phyloP scores from a whole-genome alignment of 106 monocot species.

The Chionographis japonica region DNA sequence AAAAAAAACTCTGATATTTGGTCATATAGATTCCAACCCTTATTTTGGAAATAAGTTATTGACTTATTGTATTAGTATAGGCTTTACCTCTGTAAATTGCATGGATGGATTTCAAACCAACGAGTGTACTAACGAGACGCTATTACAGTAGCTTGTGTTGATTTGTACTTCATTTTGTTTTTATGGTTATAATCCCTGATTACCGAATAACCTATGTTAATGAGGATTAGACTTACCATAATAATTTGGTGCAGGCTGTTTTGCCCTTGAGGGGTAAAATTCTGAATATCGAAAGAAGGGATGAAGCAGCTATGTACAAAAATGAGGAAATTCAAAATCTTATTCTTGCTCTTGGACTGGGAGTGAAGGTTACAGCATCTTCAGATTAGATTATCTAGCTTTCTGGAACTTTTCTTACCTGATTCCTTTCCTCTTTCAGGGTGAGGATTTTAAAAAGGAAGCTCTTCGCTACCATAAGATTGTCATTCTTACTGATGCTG shows the following conservation, averaged over 20 bases:
- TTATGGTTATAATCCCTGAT: too few relatives aligned
- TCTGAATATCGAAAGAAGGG: constrained; percentile 92
- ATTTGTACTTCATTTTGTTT: too few relatives aligned
- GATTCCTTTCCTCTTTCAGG: constrained; percentile 47
- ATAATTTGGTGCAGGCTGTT: constrained; percentile 67
- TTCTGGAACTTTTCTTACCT: neutral
- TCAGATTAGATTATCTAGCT: neutral
- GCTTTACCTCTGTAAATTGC: too few relatives aligned
- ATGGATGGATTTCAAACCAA: too few relatives aligned
- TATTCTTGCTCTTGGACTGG: constrained; percentile 94
- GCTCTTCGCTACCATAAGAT: constrained; percentile 94
- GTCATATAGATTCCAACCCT: too few relatives aligned
- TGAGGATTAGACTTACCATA: neutral
- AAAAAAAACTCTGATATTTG: too few relatives aligned
- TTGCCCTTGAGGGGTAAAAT: constrained; percentile 97
- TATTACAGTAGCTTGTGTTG: too few relatives aligned
- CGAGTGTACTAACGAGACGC: too few relatives aligned
- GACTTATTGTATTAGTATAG: too few relatives aligned
- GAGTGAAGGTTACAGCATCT: constrained; percentile 70
- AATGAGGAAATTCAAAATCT: constrained; percentile 99
- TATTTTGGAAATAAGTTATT: too few relatives aligned
- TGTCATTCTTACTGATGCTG: constrained; percentile 98
- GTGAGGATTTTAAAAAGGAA: constrained; percentile 94
- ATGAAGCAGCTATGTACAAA: constrained; percentile 98
- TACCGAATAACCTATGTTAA: too few relatives aligned